Base-by-base conservation (phyloP, 2,329 filamentous ascomycete species). In the Cytospora leucostoma region DNA sequence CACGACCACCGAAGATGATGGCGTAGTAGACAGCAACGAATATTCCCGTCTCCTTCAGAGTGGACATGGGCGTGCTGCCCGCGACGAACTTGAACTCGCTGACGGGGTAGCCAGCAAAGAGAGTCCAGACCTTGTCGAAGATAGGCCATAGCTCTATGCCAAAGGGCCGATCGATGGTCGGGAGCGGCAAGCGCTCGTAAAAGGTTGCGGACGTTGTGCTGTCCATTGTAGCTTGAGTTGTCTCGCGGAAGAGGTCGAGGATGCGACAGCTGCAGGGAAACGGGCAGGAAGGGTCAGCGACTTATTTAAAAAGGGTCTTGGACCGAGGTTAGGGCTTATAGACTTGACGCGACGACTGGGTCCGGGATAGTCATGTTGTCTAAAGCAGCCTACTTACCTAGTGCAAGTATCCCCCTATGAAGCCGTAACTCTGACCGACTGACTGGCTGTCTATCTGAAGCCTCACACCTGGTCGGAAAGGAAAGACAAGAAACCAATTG, bases 141-240 rank as follows among this genome's bases (percentile, higher is more conserved):
- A 96, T 87, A 71, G 94, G 92, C 95, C 95, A 98, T 77, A 97
- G 80, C 68, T 91, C 84, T 70, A 98, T 81, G 76, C 94, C 95
- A 73, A 98, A 98, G 38, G 94, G 94, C 68, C 91, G 88, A 76
- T 97, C 93, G 77, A 98, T 83, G 67, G 92, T 92, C 62, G 94
- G 94, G 69, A 87, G 75, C 74, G 91, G 83, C 66, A 88, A 72
- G 70, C 83, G 78, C 73, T 84, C 80, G 77, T 78, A 82, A 68
- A 84, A 79, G 67, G 78, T 76, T 65, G 79, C 74, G 62, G 79
- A 64, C 44, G 67, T 57, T 58, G 66, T 63, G 64, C 66, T 68
- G 65, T 71, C 69, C 71, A 74, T 73, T 63, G 59, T 71, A 62
- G 32, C 49, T 59, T 61, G 40, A 13, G 10, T 52, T 35, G 35